Base-by-base conservation (phyloP, 352 stramenopile species). In the Pythium brachiatum region DNA sequence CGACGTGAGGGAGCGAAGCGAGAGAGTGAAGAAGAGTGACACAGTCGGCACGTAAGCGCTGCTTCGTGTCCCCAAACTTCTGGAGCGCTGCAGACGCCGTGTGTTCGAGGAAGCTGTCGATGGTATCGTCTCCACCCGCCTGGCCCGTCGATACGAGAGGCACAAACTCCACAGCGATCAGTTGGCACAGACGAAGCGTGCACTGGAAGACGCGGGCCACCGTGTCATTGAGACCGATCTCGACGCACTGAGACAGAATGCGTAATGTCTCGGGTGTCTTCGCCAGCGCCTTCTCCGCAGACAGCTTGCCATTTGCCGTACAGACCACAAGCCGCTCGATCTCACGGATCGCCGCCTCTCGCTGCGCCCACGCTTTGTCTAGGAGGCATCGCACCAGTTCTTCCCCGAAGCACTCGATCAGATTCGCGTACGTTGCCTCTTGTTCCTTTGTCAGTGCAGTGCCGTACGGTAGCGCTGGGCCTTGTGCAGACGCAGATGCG, bases 171-270 rank as follows among this genome's bases (percentile, higher is more conserved):
- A 76, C 80, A 3, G 78, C 70, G 26, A 89, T 70, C 39, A 93
- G 52, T 51, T 94, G 85, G 29, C 89, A 88, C 0, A 92, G 54
- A 0, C 79, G 76, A 23, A 94, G 66, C 5, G 85, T 78, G 57
- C 83, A 94, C 61, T 94, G 85, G 31, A 91, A 94, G 21, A 94
- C 85, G 7, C 85, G 75, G 0, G 81, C 81, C 0, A 92, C 85
- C 0, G 83, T 91, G 43, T 94, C 83, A 21, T 91, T 89, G 9
- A 94, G 63, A 0, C 81, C 81, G 1, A 92, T 61, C 25, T 92
- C 81, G 1, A 94, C 73, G 8, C 74, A 79, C 23, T 83, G 69
- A 13, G 79, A 74, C 0, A 92, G 46, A 47, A 89, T 78, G 3
- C 74, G 69, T 1, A 94, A 69, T 2, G 78, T 88, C 20, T 86